A percentile compares a stretch with the other conserved stretches of the same genome.
phyloP scores from a whole-genome alignment of 345 rosid species.

The Cardiospermum halicacabum region DNA sequence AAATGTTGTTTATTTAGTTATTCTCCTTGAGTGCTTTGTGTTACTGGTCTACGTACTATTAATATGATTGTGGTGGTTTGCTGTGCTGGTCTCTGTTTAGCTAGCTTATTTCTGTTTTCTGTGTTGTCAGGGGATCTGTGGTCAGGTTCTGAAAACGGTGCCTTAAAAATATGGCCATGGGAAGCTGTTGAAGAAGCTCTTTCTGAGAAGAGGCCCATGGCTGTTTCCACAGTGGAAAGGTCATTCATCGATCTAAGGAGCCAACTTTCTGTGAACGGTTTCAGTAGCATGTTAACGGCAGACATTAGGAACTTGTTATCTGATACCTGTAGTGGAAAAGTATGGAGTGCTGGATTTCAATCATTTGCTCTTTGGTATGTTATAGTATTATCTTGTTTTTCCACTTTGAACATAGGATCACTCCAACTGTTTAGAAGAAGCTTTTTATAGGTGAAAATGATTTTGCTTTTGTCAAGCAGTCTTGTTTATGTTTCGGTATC shows the following conservation, averaged over 20 bases:
- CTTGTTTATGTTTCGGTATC: constrained; percentile 1
- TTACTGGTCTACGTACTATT: not conserved
- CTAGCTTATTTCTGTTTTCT: constrained; percentile 5
- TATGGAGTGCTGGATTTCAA: constrained; percentile 76
- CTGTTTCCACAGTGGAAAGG: constrained; percentile 63
- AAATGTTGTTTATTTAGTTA: too few relatives aligned
- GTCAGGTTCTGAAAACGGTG: constrained; percentile 93
- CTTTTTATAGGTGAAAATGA: not conserved
- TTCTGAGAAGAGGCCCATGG: constrained; percentile 60
- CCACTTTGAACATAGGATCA: not conserved
- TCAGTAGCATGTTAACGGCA: constrained; percentile 54
- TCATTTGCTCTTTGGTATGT: constrained; percentile 79
- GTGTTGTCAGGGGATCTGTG: constrained; percentile 76
- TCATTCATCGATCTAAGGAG: constrained; percentile 75
- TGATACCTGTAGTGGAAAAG: constrained; percentile 63
- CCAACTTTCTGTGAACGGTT: constrained; percentile 58
- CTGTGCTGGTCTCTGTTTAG: not conserved
- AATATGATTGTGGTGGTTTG: not conserved
- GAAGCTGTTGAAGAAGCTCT: constrained; percentile 66
- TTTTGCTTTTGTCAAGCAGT: not conserved
- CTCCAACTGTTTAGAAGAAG: not conserved
- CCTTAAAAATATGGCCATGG: constrained; percentile 84
- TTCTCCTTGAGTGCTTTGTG: too few relatives aligned
- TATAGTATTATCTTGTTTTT: not conserved
- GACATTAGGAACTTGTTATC: constrained; percentile 73